phyloP scores from a whole-genome alignment of 2,329 filamentous ascomycete genomes.

The Fusarium sp. region DNA sequence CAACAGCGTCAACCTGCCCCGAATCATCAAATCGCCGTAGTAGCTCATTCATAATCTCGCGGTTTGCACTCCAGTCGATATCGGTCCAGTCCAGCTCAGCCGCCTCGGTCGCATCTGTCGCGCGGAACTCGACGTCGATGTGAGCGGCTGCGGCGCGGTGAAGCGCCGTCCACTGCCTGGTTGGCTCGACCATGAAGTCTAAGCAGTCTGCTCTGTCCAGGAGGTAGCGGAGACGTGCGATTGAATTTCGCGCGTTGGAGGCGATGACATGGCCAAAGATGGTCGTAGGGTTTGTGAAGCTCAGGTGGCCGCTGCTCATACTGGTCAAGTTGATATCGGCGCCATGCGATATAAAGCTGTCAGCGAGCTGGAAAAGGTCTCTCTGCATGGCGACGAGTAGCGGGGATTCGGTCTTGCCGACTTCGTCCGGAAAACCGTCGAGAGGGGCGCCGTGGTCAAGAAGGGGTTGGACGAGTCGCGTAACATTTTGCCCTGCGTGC shows the following conservation, averaged over 20 bases:
- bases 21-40: accelerated
- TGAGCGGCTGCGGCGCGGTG: not conserved
- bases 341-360: not conserved
- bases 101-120: not conserved
- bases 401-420: not conserved
- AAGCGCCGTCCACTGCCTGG: not conserved
- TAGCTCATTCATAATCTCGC: not conserved
- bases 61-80: not conserved
- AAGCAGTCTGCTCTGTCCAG: not conserved
- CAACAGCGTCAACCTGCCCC: not conserved
- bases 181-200: not conserved
- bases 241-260: not conserved
- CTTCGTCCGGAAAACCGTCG: not conserved
- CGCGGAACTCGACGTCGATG: not conserved
- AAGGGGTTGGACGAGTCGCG: not conserved
- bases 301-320: not conserved
- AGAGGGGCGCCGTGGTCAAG: not conserved
- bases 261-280: not conserved
- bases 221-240: not conserved
- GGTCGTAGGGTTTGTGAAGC: not conserved
- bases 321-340: not conserved
- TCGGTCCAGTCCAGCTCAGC: not conserved
- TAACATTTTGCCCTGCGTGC: not conserved
- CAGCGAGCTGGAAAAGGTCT: not conserved
- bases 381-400: not conserved